These are phyloP conservation scores for Eutrema salsugineum DNA, from an alignment of 441 rosid genomes.

Conservation along the genomic window DNA sequence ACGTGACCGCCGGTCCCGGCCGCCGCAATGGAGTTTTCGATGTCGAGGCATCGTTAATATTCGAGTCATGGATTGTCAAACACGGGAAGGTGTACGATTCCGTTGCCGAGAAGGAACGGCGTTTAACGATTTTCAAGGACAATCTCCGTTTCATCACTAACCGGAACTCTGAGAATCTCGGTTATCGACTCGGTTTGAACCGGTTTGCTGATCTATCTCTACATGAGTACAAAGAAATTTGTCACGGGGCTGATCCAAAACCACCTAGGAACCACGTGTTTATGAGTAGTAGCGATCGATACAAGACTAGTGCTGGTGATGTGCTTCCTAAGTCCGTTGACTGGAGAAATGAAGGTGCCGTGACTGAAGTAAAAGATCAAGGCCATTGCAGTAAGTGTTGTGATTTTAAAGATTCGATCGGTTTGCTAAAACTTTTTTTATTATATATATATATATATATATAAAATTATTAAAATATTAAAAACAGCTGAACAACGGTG, in stretches of 20 bases:
- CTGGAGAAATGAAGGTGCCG: constrained; percentile 42
- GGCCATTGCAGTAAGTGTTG: constrained; percentile 38
- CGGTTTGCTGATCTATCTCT: constrained; percentile 44
- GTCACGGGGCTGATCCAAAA: constrained; percentile 32
- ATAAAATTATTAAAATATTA: not conserved
- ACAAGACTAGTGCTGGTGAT: constrained; percentile 33
- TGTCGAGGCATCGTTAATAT: constrained; percentile 17
- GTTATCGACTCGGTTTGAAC: constrained; percentile 36
- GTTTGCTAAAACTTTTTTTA: not conserved
- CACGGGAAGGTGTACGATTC: constrained; percentile 39
- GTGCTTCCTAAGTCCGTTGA: constrained; percentile 38
- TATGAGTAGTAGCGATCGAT: constrained; percentile 32
- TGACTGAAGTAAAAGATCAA: constrained; percentile 41
- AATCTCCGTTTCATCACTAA: constrained; percentile 37
- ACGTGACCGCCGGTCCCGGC: not conserved
- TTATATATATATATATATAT: not conserved
- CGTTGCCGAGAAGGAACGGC: constrained; percentile 38
- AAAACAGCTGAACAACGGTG: not conserved
- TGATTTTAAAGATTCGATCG: not conserved
- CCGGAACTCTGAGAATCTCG: constrained; percentile 27
- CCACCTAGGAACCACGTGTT: constrained; percentile 30
- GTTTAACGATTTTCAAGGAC: constrained; percentile 37
- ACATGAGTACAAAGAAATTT: constrained; percentile 36
- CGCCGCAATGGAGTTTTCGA: not conserved
- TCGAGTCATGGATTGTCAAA: constrained; percentile 40